These are phyloP conservation scores for Takashimella tepidaria DNA, from an alignment of 1,284 basidiomycete genomes.

Conservation along the genomic window DNA sequence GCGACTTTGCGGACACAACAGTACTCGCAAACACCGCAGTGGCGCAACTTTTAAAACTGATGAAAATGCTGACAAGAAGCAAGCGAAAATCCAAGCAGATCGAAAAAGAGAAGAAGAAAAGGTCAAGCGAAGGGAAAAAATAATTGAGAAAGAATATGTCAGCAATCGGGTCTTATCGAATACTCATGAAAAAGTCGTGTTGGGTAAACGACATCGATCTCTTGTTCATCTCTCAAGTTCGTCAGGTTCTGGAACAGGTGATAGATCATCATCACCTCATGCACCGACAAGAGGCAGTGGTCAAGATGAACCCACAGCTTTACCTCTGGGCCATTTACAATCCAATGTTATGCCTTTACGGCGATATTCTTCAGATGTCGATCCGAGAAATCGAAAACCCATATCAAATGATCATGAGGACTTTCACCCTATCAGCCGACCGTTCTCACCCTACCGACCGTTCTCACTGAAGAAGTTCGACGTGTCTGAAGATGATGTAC, in stretches of 20 bases:
- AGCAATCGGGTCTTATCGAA: not conserved
- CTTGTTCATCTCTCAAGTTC: conserved; percentile 11
- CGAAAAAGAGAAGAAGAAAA: conserved; percentile 7
- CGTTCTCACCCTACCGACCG: not conserved
- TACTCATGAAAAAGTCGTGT: not conserved
- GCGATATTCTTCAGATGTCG: conserved; percentile 7
- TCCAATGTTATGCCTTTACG: conserved; percentile 2
- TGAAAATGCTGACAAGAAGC: no score
- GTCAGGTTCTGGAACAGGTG: not conserved
- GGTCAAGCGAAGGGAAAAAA: conserved; percentile 1
- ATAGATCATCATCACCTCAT: conserved; percentile 11
- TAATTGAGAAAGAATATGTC: not conserved
- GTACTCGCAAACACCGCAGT: conserved; percentile 5
- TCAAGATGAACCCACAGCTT: no score
- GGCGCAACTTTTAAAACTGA: no score
- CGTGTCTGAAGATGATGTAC: not conserved
- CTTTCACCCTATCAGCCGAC: not conserved
- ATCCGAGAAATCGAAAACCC: conserved; percentile 4
- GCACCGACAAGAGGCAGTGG: not conserved
- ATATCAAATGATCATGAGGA: not conserved
- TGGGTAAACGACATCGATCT: conserved; percentile 13
- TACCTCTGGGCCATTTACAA: not conserved
- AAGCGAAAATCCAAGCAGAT: not conserved
- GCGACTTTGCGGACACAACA: conserved; percentile 24
- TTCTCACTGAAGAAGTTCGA: not conserved